These are phyloP conservation scores for Colletotrichum sp. DNA, from an alignment of 2,329 filamentous ascomycete genomes.

Conservation along the genomic window DNA sequence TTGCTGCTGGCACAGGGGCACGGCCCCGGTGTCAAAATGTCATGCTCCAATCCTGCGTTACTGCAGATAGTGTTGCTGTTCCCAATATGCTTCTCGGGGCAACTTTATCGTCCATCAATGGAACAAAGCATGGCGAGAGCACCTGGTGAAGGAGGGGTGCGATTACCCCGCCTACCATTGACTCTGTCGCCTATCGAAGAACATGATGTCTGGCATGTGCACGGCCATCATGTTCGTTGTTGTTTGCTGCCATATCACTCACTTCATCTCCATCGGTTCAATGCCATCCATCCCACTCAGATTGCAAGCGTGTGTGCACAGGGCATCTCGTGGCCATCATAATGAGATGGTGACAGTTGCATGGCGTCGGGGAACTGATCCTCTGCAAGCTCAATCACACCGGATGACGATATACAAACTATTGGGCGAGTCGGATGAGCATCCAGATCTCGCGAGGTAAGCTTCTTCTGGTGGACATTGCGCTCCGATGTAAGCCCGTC, in stretches of 20 bases:
- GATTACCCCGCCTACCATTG: neutral
- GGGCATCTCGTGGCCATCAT: neutral
- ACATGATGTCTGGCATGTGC: neutral
- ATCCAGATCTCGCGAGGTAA: neutral
- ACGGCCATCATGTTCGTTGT: neutral
- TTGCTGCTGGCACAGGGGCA: neutral
- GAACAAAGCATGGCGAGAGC: neutral
- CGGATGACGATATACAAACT: neutral
- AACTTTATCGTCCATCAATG: neutral
- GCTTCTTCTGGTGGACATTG: neutral
- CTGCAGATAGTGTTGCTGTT: neutral
- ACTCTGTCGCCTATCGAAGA: neutral
- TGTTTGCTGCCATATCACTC: neutral
- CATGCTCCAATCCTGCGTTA: neutral
- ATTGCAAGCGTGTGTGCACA: neutral
- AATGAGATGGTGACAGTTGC: neutral
- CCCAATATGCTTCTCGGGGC: neutral
- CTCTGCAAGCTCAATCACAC: neutral
- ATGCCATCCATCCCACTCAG: neutral
- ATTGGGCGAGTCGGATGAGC: neutral
- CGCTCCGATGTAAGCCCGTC: neutral
- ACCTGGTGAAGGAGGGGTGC: neutral
- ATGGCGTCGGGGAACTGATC: neutral
- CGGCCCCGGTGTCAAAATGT: neutral
- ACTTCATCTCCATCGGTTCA: neutral